These are phyloP conservation scores for Astragalus membranaceus DNA, from an alignment of 306 rosid species.

Conservation along the genomic window DNA sequence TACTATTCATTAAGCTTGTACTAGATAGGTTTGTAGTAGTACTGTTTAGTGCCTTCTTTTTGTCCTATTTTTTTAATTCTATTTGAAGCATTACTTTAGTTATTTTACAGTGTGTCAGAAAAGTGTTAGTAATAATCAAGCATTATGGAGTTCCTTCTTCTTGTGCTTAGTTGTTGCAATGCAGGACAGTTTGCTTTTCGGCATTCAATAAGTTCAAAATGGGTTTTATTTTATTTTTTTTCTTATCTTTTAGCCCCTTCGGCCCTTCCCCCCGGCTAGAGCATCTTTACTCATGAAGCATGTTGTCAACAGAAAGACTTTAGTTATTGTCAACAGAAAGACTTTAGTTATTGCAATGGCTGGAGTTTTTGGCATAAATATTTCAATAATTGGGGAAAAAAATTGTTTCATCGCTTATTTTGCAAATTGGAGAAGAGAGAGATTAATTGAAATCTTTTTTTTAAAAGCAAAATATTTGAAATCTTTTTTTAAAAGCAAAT, in stretches of 20 bases:
- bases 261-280: neutral
- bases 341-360: too few relatives aligned
- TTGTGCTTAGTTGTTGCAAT: constrained; percentile 13
- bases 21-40: constrained; percentile 32
- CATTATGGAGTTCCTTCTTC: constrained; percentile 16
- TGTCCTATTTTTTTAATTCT: constrained; percentile 25
- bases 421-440: neutral
- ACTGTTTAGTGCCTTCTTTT: constrained; percentile 36
- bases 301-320: neutral
- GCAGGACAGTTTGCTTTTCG: neutral
- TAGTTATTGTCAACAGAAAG: neutral
- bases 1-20: constrained; percentile 38
- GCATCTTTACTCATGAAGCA: neutral
- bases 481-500: neutral
- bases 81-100: constrained; percentile 33
- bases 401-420: neutral
- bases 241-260: neutral
- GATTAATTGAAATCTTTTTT: neutral
- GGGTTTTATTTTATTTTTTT: neutral
- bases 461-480: too few relatives aligned
- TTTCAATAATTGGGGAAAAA: neutral
- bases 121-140: constrained; percentile 21
- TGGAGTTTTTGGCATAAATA: neutral
- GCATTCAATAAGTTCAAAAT: neutral
- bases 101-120: constrained; percentile 22